Evolutionary conservation across 2,329 filamentous ascomycete species (phyloP), one percentile per base, ranked within the genome.

Genomic region (Sclerotinia glacialis): DNA sequence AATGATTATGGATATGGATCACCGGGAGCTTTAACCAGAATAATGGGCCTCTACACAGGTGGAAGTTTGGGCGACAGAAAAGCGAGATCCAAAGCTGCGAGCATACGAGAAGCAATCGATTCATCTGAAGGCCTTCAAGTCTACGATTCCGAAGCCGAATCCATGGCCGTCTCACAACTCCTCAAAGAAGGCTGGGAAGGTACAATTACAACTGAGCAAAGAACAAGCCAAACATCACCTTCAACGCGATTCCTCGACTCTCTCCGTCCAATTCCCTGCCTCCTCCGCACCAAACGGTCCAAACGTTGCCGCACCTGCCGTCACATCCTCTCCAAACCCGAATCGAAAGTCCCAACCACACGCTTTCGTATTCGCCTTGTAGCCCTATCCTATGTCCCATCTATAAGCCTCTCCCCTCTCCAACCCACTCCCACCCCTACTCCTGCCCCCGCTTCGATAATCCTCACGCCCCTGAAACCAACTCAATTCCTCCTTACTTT

Each of bases 281-380:
- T 96, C 2, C 86, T 99, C 18, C 89, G 92, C 66, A 96, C 94
- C 0, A 97, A 97, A 76, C 90, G 94, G 47, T 93, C 92, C 26
- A 98, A 97, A 80, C 91, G 95, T 55, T 99, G 95, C 78, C 90
- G 92, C 61, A 85, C 89, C 14, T 99, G 95, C 79, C 89, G 95
- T 16, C 94, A 98, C 79, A 97, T 98, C 76, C 89, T 99, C 72
- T 91, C 92, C 69, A 96, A 96, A 77, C 95, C 94, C 18, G 95
- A 99, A 78, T 86, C 89, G 67, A 99, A 98, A 78, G 89, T 96
- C 42, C 87, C 88, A 56, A 94, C 90, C 63, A 95, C 91, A 8
- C 89, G 93, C 40, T 98, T 95, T 84, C 91, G 94, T 74, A 97
- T 99, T 77, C 90, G 92, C 65, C 85, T 98, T 0, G 88, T 98